Conservation (phyloP, 2,329 filamentous ascomycete genomes). For the Arthroderma uncinatum region DNA sequence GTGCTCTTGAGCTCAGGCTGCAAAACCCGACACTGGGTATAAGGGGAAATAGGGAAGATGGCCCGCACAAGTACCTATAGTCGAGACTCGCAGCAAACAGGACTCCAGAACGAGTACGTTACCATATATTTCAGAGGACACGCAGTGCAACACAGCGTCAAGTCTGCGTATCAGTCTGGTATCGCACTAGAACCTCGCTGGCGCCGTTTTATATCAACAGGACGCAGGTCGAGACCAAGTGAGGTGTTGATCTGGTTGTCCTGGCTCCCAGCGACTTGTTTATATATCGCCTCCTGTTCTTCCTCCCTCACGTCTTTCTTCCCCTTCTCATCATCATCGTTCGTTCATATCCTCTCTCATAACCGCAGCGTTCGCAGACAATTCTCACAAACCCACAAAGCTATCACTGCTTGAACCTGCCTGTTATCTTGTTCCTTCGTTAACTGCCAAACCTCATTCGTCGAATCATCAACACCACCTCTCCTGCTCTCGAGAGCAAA, state of each 20-base stretch:
- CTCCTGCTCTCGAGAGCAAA: background rate
- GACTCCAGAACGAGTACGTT: background rate
- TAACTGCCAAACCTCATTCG: background rate
- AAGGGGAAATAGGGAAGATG: background rate
- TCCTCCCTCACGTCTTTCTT: background rate
- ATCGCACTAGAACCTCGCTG: background rate
- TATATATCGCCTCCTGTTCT: background rate
- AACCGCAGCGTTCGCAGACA: background rate
- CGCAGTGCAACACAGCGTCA: background rate
- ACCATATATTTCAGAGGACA: background rate
- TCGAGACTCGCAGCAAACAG: background rate
- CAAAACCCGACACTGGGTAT: too few relatives aligned
- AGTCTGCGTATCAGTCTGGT: background rate
- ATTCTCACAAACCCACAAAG: background rate
- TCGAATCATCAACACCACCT: background rate
- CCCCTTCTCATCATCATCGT: background rate
- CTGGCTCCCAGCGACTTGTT: background rate
- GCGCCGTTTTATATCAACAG: background rate
- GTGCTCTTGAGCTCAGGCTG: too few relatives aligned
- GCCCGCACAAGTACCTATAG: background rate
- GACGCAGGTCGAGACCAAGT: background rate
- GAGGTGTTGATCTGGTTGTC: background rate
- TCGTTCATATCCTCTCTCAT: background rate
- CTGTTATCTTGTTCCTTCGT: background rate
- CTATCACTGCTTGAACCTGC: background rate